A percentile compares a stretch with the other conserved stretches of the same genome.
These are phyloP conservation scores for Cordyceps tenuipes DNA, from an alignment of 2,329 filamentous ascomycete genomes.

Conservation along the genomic window DNA sequence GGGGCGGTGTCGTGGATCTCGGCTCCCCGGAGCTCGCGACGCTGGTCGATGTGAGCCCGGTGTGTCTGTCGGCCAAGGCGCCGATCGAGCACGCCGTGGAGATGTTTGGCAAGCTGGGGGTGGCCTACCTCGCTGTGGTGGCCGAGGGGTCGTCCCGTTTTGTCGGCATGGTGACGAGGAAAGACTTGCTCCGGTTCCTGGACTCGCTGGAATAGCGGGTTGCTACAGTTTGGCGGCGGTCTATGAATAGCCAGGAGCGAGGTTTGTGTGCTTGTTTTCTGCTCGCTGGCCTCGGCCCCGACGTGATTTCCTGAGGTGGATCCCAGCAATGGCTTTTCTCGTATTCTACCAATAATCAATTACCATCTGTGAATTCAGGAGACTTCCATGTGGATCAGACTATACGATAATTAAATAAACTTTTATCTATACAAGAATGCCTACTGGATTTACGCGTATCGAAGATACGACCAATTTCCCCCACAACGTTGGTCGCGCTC, in stretches of 20 bases:
- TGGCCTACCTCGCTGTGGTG: constrained; percentile 44
- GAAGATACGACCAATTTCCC: too few species aligned
- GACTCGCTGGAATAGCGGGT: neutral
- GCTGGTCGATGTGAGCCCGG: constrained; percentile 46
- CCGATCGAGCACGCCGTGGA: constrained; percentile 52
- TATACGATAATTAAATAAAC: too few species aligned
- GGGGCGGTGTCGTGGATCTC: constrained; percentile 23
- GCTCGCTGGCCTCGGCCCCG: neutral
- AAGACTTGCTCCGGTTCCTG: constrained; percentile 30
- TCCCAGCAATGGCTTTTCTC: neutral
- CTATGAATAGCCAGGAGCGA: neutral
- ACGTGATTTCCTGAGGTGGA: neutral
- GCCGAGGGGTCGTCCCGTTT: constrained; percentile 42
- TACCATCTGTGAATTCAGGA: too few species aligned
- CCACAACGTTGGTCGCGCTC: neutral
- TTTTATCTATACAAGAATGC: too few species aligned
- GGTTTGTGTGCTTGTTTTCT: neutral
- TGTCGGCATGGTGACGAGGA: constrained; percentile 50
- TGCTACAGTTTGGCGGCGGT: neutral
- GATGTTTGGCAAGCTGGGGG: constrained; percentile 49
- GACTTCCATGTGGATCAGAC: too few species aligned
- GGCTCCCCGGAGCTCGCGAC: constrained; percentile 27
- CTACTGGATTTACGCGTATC: neutral
- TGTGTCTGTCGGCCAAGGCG: constrained; percentile 40
- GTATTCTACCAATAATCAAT: too few species aligned